Evolutionary conservation across 805 yeast genomes (phyloP).

Genomic region (Candida ascalaphidarum): DNA sequence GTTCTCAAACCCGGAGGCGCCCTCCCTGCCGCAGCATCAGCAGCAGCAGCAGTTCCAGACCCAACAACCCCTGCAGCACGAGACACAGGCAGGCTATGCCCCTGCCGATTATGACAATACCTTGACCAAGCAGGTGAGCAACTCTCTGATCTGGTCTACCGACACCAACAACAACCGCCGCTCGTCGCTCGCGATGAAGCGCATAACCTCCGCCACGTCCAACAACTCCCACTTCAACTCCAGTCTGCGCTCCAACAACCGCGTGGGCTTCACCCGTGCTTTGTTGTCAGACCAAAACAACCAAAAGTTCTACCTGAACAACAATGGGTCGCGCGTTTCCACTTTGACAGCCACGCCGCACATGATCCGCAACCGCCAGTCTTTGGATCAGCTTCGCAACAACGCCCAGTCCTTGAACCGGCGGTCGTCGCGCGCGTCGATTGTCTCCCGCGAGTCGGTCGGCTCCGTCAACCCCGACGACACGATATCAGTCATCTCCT

Average conservation of each 20-base stretch:
- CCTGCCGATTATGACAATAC: constrained; percentile 2
- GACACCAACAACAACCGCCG: constrained; percentile 17
- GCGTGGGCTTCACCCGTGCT: constrained; percentile 36
- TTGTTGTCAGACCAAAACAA: constrained; percentile 21
- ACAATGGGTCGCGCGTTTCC: constrained; percentile 5
- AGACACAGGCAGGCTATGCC: neutral
- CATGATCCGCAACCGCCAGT: constrained; percentile 14
- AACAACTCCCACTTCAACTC: constrained; percentile 13
- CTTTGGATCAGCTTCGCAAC: constrained; percentile 17
- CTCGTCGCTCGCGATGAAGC: constrained; percentile 19
- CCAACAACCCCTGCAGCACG: neutral
- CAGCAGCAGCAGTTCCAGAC: constrained; percentile 1
- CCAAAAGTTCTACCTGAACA: constrained; percentile 13
- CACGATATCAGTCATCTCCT: constrained; percentile 24
- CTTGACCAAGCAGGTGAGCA: constrained; percentile 18
- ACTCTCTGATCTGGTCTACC: constrained; percentile 28
- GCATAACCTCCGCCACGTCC: constrained; percentile 21
- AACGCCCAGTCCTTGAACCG: constrained; percentile 11
- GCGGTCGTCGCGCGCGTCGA: constrained; percentile 26
- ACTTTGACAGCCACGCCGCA: constrained; percentile 5
- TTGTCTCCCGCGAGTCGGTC: constrained; percentile 23
- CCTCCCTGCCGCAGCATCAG: constrained; percentile 2
- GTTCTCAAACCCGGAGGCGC: constrained; percentile 4
- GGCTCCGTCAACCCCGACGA: constrained; percentile 17
- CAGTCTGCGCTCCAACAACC: constrained; percentile 5